phyloP scores from a whole-genome alignment of 306 rosid genomes.

The Ceratonia siliqua region DNA sequence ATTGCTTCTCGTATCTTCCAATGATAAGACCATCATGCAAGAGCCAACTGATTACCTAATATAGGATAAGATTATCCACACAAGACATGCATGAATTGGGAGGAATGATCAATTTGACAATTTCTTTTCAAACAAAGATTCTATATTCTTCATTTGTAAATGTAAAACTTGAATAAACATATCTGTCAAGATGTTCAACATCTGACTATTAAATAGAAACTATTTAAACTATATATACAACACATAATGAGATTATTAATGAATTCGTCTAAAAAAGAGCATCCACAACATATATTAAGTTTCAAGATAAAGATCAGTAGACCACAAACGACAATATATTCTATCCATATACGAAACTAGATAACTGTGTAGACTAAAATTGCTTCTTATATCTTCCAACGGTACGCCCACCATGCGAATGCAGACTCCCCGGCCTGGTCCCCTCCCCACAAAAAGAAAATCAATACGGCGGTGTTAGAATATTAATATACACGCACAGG shows the following conservation, averaged over 20 bases:
- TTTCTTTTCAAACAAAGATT: background rate
- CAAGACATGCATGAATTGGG: conserved; percentile 1
- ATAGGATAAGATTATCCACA: conserved; percentile 31
- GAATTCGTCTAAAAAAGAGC: background rate
- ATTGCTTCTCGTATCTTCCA: conserved; percentile 12
- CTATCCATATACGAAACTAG: conserved; percentile 17
- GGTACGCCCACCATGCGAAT: background rate
- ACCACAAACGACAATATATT: conserved; percentile 12
- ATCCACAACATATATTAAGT: conserved; percentile 21
- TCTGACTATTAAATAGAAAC: background rate
- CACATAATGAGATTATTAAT: background rate
- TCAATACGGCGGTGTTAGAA: background rate
- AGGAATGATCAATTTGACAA: background rate
- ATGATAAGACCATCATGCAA: conserved; percentile 28
- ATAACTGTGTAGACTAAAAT: background rate
- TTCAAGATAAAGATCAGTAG: conserved; percentile 10
- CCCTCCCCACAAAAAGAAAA: background rate
- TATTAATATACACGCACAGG: background rate
- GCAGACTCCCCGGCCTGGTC: background rate
- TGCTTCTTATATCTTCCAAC: background rate
- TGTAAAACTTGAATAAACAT: background rate
- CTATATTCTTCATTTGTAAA: background rate
- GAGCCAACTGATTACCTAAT: conserved; percentile 8
- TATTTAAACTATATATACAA: background rate
- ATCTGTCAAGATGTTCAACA: background rate